Evolutionary conservation across 495 filamentous ascomycete species (phyloP).

Genomic region (Aspergillus campestris): DNA sequence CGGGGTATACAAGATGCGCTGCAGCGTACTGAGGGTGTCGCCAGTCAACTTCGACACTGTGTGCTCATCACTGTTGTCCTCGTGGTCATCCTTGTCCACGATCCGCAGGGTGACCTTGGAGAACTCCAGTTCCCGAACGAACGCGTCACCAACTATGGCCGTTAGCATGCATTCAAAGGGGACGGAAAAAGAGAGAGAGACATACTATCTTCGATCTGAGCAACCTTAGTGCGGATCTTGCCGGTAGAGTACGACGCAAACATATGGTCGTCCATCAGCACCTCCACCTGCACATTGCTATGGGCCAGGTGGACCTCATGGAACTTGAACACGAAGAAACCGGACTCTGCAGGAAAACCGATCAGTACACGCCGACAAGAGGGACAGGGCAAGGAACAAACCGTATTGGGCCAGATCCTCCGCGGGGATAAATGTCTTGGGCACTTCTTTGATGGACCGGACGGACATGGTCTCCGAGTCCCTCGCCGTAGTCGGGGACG

Average conservation of each 20-base stretch:
- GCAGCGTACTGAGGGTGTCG: conserved; percentile 75
- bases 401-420: conserved; percentile 75
- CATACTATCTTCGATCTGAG: conserved; percentile 72
- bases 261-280: conserved; percentile 88
- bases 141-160: conserved; percentile 69
- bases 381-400: conserved; percentile 20
- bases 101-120: conserved; percentile 86
- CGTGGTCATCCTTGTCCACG: conserved; percentile 63
- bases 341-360: conserved; percentile 55
- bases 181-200: conserved; percentile 4
- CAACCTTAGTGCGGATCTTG: conserved; percentile 54
- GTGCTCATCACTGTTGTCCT: conserved; percentile 61
- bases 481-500: conserved; percentile 14
- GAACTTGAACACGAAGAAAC: conserved; percentile 88
- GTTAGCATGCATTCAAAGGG: conserved; percentile 3
- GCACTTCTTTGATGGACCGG: conserved; percentile 43
- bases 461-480: conserved; percentile 32
- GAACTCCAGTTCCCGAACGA: conserved; percentile 92
- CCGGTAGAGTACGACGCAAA: conserved; percentile 83
- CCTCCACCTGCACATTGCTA: conserved; percentile 70
- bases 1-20: conserved; percentile 83
- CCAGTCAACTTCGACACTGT: conserved; percentile 77
- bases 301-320: conserved; percentile 77
- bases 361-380: background rate
- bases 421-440: conserved; percentile 68